Conservation (phyloP, 306 rosid genomes). For the Lablab purpureus region DNA sequence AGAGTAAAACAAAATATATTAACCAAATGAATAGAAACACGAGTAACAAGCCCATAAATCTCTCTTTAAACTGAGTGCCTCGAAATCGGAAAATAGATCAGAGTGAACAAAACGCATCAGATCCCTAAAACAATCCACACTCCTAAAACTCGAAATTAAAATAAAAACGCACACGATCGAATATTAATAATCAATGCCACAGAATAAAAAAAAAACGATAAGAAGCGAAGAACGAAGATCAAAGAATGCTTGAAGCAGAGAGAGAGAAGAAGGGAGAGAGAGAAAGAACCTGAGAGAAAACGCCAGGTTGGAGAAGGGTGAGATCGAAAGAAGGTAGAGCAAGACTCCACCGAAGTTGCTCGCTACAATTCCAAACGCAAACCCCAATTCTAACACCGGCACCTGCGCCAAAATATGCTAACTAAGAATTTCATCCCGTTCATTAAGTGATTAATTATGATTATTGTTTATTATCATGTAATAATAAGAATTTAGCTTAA, state of each 20-base stretch:
- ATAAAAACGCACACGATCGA: neutral
- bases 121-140: neutral
- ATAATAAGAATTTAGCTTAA: neutral
- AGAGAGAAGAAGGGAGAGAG: neutral
- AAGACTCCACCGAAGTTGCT: neutral
- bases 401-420: neutral
- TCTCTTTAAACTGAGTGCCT: neutral
- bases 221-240: neutral
- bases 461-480: neutral
- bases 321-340: neutral
- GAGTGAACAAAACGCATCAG: slow-evolving; percentile 4
- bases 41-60: neutral
- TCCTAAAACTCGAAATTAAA: neutral
- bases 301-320: slow-evolving; percentile 23
- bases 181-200: neutral
- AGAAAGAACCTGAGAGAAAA: slow-evolving; percentile 26
- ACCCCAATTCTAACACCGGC: neutral
- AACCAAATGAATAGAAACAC: neutral
- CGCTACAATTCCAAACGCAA: neutral
- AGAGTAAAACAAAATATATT: neutral
- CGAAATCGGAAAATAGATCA: neutral
- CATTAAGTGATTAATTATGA: neutral
- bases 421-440: neutral
- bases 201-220: neutral
- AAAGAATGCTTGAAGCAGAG: neutral